Conservation (phyloP, 257 asterid genomes). For the Nicotiana undulata region DNA sequence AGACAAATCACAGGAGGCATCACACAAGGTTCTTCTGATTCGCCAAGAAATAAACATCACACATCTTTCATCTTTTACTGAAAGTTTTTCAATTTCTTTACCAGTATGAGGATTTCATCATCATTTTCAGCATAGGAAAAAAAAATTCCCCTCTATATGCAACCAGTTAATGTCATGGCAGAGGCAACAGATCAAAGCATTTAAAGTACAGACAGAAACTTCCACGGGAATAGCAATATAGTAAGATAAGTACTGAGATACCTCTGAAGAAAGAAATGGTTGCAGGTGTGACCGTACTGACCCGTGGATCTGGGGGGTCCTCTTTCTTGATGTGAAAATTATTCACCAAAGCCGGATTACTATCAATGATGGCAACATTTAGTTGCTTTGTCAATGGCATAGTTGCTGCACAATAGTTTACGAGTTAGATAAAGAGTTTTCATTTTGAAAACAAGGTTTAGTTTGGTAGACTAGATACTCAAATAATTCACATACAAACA, state of each 20-base stretch:
- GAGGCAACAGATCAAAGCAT: neutral
- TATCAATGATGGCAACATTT: slow-evolving; percentile 78
- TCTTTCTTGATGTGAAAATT: slow-evolving; percentile 48
- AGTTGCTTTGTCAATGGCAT: slow-evolving; percentile 69
- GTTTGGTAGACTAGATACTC: neutral
- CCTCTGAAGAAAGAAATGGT: slow-evolving; percentile 73
- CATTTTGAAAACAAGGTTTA: neutral
- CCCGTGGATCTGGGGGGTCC: slow-evolving; percentile 91
- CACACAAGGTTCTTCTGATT: neutral
- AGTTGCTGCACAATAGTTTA: slow-evolving; percentile 57
- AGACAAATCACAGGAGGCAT: no score
- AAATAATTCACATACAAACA: neutral
- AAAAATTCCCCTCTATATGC: neutral
- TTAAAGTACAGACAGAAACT: neutral
- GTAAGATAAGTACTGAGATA: slow-evolving; percentile 16
- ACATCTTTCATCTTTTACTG: neutral
- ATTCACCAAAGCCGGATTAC: slow-evolving; percentile 79
- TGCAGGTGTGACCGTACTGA: slow-evolving; percentile 95
- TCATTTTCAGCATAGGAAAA: neutral
- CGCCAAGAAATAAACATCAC: neutral
- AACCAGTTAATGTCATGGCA: neutral
- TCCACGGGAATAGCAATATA: neutral
- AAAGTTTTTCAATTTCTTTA: neutral
- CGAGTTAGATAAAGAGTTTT: neutral
- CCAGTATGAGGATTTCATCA: neutral